Base-by-base conservation (phyloP, 2,329 filamentous ascomycete genomes). In the Parascedosporium putredinis region DNA sequence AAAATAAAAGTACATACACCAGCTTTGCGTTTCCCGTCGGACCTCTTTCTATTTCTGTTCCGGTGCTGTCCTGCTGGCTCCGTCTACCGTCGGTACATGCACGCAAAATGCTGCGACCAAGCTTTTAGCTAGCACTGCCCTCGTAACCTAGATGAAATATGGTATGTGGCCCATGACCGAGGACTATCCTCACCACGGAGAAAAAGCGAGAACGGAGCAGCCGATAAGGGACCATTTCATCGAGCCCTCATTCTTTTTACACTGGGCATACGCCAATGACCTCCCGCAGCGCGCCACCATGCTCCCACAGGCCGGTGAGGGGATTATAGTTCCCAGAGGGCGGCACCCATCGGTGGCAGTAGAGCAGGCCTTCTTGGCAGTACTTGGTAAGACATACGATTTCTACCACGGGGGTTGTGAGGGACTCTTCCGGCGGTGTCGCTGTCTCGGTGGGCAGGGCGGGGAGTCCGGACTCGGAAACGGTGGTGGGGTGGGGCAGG, bases 281-380 rank as follows among this genome's bases (percentile, higher is more conserved):
- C 44, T 29, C 25, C 2, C 22, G 23, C 16, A 31, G 14, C 44
- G 27, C 44, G 7, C 27, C 44, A n/a, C 44, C 44, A 29, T 33
- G 24, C 44, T 29, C 18, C 10, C 24, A 45, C 44, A 18, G 44
- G 12, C 44, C 44, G 18, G 56, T 54, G 1, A 55, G 58, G 16
- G 56, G 51, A 45, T 69, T 59, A 51, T 59, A 67, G n/a, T 57
- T 56, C 5, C 64, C 68, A 42, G 12, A 67, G 54, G 14, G 66
- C 67, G 22, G 56, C 33, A 16, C 59, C 60, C 66, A 71, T 56
- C 61, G 66, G 53, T 66, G 62, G 56, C 68, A 70, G 60, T 63
- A 70, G 2, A 61, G 61, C 3, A 58, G 59, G 12, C 55, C 52
- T 14, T 59, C 56, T 38, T 63, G 62, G 58, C 67, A 68, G 56